A percentile compares a stretch with the other conserved stretches of the same genome.
Conservation (phyloP, 2,329 filamentous ascomycete genomes). For the Arthrobotrys musiformis region DNA sequence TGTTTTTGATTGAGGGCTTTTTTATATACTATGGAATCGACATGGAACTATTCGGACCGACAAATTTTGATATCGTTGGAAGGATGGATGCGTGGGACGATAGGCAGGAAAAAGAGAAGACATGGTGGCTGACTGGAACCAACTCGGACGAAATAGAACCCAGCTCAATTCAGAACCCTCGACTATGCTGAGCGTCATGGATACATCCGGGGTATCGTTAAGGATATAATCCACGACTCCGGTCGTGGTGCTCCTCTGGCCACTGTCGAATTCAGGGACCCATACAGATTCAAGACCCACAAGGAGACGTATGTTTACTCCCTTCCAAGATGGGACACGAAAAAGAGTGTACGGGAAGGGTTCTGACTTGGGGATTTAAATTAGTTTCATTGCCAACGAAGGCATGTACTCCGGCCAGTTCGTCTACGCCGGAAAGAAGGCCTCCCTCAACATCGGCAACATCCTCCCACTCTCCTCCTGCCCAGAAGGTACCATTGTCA, state of each 20-base stretch:
- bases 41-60: not conserved
- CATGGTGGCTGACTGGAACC: conserved; percentile 31
- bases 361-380: conserved; percentile 7
- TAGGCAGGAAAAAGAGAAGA: not conserved
- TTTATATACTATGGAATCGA: not conserved
- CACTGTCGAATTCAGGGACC: conserved; percentile 95
- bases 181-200: conserved; percentile 97
- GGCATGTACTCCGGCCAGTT: conserved; percentile 99
- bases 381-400: conserved; percentile 95
- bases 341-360: not conserved
- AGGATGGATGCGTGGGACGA: not conserved
- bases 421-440: conserved; percentile 99
- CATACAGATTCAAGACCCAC: conserved; percentile 97
- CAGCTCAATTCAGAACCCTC: conserved; percentile 94
- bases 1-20: not conserved
- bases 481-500: conserved; percentile 98
- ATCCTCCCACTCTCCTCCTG: conserved; percentile 92
- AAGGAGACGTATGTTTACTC: conserved; percentile 76
- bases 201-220: conserved; percentile 96
- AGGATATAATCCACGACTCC: conserved; percentile 99
- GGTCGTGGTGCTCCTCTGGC: conserved; percentile 98
- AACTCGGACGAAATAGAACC: conserved; percentile 61
- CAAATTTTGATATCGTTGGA: not conserved
- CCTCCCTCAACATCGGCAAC: conserved; percentile 95
- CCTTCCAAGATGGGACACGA: not conserved